Percentiles rank a stretch among this genome's conserved stretches.
Evolutionary conservation across 2,329 filamentous ascomycete species (phyloP).

Genomic region (Penicillium sclerotigenum): DNA sequence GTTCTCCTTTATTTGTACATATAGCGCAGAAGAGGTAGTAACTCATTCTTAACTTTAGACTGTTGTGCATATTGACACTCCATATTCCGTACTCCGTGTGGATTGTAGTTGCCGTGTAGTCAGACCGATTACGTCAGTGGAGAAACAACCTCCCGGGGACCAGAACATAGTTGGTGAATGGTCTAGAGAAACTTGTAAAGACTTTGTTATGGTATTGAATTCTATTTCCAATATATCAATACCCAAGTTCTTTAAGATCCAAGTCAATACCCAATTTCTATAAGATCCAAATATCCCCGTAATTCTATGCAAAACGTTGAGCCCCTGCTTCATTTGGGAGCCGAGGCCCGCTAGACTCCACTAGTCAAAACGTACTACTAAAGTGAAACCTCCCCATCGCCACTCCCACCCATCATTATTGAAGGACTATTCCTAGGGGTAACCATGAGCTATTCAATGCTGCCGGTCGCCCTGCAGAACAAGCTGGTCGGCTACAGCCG

Average conservation of each 20-base stretch:
- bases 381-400: conserved; percentile 12
- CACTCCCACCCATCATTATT: conserved; percentile 11
- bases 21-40: conserved; percentile 27
- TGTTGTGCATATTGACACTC: too few relatives aligned
- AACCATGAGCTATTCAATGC: conserved; percentile 40
- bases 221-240: neutral
- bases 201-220: too few relatives aligned
- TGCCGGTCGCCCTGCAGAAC: conserved; percentile 45
- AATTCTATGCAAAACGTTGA: neutral
- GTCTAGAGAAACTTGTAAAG: neutral
- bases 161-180: neutral
- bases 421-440: conserved; percentile 8
- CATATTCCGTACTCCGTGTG: too few relatives aligned
- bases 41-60: conserved; percentile 6
- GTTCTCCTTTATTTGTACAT: conserved; percentile 32
- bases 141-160: too few relatives aligned
- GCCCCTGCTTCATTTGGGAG: conserved; percentile 8
- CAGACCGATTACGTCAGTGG: conserved; percentile 1
- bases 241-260: neutral
- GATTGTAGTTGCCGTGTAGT: neutral
- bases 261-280: neutral
- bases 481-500: conserved; percentile 42
- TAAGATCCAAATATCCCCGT: neutral
- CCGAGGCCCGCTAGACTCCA: conserved; percentile 12
- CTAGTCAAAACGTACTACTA: conserved; percentile 12